Evolutionary conservation across 192 early-diverging fungal species (phyloP).

Genomic region (Dimargaris cristalligena): DNA sequence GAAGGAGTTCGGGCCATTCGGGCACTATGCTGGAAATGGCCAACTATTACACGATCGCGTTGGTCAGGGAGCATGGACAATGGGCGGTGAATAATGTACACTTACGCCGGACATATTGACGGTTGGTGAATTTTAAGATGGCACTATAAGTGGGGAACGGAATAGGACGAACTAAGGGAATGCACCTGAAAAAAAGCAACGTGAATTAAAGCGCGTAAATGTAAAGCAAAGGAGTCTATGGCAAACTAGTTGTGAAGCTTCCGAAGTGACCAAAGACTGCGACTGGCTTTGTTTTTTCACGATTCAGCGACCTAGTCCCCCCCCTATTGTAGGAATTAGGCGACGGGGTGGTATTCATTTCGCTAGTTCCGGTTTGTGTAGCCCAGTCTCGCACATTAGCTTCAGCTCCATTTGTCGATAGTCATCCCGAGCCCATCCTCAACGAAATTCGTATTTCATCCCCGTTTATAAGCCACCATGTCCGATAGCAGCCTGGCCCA

Average conservation of each 20-base stretch:
- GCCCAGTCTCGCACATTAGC: no score
- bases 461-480: background rate
- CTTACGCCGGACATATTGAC: background rate
- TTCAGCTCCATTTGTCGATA: no score
- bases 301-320: background rate
- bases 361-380: no score
- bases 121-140: background rate
- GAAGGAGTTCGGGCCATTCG: background rate
- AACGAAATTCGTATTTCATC: background rate
- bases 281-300: background rate
- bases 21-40: background rate
- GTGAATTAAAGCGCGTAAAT: background rate
- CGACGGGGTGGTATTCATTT: no score
- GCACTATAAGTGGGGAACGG: background rate
- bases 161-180: background rate
- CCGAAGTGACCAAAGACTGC: background rate
- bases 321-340: background rate
- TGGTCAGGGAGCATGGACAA: background rate
- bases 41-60: background rate
- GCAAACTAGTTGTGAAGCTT: background rate
- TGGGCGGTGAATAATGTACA: background rate
- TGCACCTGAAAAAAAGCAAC: background rate
- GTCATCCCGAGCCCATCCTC: no score
- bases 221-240: background rate
- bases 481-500: background rate